These are phyloP conservation scores for Saccharata proteae DNA, from an alignment of 2,329 filamentous ascomycete species.

Conservation along the genomic window DNA sequence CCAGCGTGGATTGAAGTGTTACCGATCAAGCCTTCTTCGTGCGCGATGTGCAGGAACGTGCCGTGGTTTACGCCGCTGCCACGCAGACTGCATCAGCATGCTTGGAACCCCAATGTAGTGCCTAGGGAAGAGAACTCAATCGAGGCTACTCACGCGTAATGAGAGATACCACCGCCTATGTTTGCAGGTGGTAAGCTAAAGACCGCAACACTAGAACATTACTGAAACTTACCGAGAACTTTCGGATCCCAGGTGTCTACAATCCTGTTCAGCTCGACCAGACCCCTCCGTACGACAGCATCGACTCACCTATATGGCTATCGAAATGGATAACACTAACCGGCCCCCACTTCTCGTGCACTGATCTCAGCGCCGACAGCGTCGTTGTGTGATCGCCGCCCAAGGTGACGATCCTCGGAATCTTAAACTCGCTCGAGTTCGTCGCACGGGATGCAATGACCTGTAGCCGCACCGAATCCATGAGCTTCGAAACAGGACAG, in stretches of 20 bases:
- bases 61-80: constrained; percentile 48
- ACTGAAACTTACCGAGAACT: constrained; percentile 32
- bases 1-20: constrained; percentile 52
- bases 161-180: constrained; percentile 43
- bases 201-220: not conserved
- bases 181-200: constrained; percentile 9
- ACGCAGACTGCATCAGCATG: no score
- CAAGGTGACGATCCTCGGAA: constrained; percentile 40
- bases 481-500: no score
- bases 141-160: constrained; percentile 44
- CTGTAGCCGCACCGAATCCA: no score
- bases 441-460: constrained; percentile 35
- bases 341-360: constrained; percentile 38
- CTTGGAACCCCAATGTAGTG: constrained; percentile 10
- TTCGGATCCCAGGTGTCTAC: constrained; percentile 45
- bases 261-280: constrained; percentile 2
- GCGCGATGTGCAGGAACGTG: constrained; percentile 50
- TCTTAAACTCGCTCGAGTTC: constrained; percentile 31
- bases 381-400: constrained; percentile 48
- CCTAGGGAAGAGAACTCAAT: no score
- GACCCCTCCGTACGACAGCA: not conserved
- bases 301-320: constrained; percentile 31
- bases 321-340: constrained; percentile 49
- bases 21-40: constrained; percentile 47
- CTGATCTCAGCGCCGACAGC: constrained; percentile 38